Base-by-base conservation (phyloP, 495 filamentous ascomycete genomes). In the Emericellopsis terricola region DNA sequence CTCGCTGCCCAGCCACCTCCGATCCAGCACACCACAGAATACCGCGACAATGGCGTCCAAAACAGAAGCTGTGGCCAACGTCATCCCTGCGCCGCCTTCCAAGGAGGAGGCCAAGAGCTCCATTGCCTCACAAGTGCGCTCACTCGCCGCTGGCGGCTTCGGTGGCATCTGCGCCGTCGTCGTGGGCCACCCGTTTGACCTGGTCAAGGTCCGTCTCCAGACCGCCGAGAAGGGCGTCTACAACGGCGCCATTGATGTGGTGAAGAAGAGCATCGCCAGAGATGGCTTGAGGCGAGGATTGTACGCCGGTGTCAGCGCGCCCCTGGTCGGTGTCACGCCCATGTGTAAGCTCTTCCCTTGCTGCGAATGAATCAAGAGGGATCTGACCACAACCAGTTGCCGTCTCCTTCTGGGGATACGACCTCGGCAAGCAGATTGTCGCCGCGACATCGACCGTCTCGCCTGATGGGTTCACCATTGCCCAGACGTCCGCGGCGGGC, bases 401-500 rank as follows among this genome's bases (percentile, higher is more conserved):
- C 47, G 85, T 97, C 31, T 93, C 84, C 51, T 97, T 97, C 69
- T 97, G 89, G 82, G 89, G 89, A 43, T 99, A 94, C 58, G 89
- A 93, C 53, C 61, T 94, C 34, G 91, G 89, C 57, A 94, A 99
- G 57, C 62, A 68, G 36, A 65, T 99, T 43, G 81, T 96, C 33
- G 66, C 72, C 44, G 59, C 54, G 36, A 53, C 79, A 40, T 78
- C 75, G 28, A 65, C 64, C 5, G 72, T 85, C 19, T 51, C 71
- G 14, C 58, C 78, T 48, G 66, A 77, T 53, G 62, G 66, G 45
- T 75, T 81, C 56, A 76, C 75, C 15, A 81, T 94, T 49, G 78
- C 67, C 16, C 89, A 96, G 54, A 77, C 91, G 61, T 84, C 82
- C 19, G 70, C 80, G 16, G 89, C 89, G 9, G 89, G 89, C 35